Base-by-base conservation (phyloP, 2,329 filamentous ascomycete genomes). In the Claviceps humidiphila region DNA sequence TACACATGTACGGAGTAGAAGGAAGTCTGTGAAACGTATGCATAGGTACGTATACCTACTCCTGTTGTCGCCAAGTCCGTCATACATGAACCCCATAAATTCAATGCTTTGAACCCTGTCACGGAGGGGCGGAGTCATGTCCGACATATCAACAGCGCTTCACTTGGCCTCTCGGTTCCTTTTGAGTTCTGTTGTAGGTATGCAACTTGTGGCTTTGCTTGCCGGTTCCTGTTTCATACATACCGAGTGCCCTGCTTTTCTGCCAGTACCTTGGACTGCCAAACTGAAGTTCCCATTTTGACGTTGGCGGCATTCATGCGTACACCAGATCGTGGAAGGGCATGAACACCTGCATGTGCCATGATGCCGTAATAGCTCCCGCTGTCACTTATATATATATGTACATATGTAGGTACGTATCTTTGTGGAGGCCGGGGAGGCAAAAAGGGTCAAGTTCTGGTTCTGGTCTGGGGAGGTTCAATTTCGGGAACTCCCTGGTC, bases 281-380 rank as follows among this genome's bases (percentile, higher is more conserved):
- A 5, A 24, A 17, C 13, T 14, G 4, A 34, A 26, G 26, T 17
- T 8, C 30, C 37, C 24, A 37, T 17, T 44, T 39, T 45, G 42
- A 11, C 44, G 13, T 14, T 17, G 22, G 14, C 20, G 2, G 41
- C 48, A 43, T n/a, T 26, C 40, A 5, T 20, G 24, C 9, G 2
- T 11, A 47, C n/a, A 16, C 30, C 16, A 49, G 34, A 37, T 26
- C 7, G 6, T 49, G n/a, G n/a, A 50, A 9, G 22, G 22, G 8
- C 43, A 41, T 30, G 30, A 30, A 6, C 40, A 51, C 39, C 14
- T 45, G 48, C n/a, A n/a, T n/a, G n/a, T n/a, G n/a, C n/a, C 47
- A 38, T 45, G 11, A 47, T 44, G 49, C 51, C 49, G 52, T 38
- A 50, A 44, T 39, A 20, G 48, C 49, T 53, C 39, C 49, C 41